A percentile compares a stretch with the other conserved stretches of the same genome.
These are phyloP conservation scores for Neurospora discreta DNA, from an alignment of 495 filamentous ascomycete species.

Conservation along the genomic window DNA sequence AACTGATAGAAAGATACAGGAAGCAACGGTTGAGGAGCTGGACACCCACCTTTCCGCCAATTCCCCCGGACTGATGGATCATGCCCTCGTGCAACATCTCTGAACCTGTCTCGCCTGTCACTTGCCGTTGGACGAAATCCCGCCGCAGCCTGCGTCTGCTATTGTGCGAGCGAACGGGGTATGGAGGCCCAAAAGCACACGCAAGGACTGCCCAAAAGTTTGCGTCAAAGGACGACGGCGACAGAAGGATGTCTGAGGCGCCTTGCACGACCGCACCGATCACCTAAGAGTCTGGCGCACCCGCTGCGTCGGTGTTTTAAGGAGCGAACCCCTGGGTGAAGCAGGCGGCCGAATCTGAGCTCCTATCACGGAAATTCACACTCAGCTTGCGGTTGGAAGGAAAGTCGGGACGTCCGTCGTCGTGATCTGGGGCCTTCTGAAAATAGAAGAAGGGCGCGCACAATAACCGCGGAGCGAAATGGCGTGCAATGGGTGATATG, in stretches of 20 bases:
- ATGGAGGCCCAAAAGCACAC: not conserved
- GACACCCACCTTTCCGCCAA: constrained; percentile 1
- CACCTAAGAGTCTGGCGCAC: not conserved
- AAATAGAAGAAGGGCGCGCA: not conserved
- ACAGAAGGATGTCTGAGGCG: not conserved
- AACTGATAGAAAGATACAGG: not conserved
- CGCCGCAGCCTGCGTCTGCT: not conserved
- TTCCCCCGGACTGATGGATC: constrained; percentile 12
- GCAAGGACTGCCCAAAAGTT: not conserved
- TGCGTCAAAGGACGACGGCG: not conserved
- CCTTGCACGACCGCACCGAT: not conserved
- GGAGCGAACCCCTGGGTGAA: not conserved
- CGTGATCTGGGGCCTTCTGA: not conserved
- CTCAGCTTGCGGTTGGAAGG: not conserved
- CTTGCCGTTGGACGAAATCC: constrained; percentile 18
- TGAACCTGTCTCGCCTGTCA: constrained; percentile 14
- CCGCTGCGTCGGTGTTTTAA: not conserved
- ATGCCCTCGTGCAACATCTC: not conserved
- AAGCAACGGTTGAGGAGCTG: not conserved
- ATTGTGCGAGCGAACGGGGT: not conserved
- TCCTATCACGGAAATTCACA: not conserved
- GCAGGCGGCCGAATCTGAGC: not conserved
- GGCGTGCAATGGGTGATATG: not conserved
- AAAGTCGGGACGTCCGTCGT: not conserved
- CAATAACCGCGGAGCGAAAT: not conserved